These are phyloP conservation scores for Pelargonium nanum DNA, from an alignment of 345 rosid genomes.

Conservation along the genomic window DNA sequence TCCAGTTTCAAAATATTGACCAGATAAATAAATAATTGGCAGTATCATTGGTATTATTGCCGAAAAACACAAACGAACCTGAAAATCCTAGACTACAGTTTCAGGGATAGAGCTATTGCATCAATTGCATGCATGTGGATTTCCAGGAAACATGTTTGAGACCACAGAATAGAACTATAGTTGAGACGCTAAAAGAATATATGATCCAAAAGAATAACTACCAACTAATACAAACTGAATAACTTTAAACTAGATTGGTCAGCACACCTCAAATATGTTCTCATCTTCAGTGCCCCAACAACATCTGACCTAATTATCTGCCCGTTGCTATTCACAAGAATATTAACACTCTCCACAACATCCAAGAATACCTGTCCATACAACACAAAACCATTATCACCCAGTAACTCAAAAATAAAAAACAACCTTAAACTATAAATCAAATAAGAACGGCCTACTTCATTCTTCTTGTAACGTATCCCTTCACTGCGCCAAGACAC, in stretches of 20 bases:
- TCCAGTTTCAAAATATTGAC: too few species aligned
- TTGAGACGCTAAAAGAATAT: neutral
- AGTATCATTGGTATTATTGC: neutral
- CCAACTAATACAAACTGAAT: neutral
- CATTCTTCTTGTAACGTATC: slow-evolving; percentile 79
- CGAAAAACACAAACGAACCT: neutral
- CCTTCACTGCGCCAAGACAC: slow-evolving; percentile 99
- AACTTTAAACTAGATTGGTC: neutral
- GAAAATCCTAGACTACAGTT: neutral
- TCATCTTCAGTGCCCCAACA: slow-evolving; percentile 96
- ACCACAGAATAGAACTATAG: neutral
- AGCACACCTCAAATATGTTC: slow-evolving; percentile 82
- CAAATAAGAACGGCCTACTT: slow-evolving; percentile 32
- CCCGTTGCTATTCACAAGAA: slow-evolving; percentile 94
- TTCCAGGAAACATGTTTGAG: neutral
- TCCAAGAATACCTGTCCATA: slow-evolving; percentile 78
- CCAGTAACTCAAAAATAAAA: slow-evolving; percentile 9
- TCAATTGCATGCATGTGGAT: slow-evolving; percentile 1
- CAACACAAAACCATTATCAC: slow-evolving; percentile 8
- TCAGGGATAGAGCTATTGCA: neutral
- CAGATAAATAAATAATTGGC: neutral
- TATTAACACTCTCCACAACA: slow-evolving; percentile 87
- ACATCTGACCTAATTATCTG: slow-evolving; percentile 91
- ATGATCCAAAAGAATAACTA: neutral
- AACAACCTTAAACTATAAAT: slow-evolving; percentile 4